Conservation (phyloP, 371 early-diverging fungal species). For the Rhizopus arrhizus region DNA sequence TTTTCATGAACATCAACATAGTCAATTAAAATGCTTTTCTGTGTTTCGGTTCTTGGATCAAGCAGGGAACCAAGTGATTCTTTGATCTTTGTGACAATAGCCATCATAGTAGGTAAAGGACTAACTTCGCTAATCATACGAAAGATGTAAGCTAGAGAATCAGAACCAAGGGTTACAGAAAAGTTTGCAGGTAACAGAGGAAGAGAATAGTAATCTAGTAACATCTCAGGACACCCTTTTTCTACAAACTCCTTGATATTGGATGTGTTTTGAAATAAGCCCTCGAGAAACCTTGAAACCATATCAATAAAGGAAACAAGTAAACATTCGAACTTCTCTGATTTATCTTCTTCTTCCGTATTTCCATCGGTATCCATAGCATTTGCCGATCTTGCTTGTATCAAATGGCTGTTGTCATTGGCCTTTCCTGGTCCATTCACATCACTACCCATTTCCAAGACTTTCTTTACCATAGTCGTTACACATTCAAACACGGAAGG, state of each 20-base stretch:
- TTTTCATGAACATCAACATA: constrained; percentile 58
- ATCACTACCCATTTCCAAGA: constrained; percentile 49
- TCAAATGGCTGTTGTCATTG: constrained; percentile 47
- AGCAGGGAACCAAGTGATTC: constrained; percentile 45
- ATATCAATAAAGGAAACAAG: constrained; percentile 44
- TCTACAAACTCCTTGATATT: constrained; percentile 78
- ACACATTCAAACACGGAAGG: constrained; percentile 71
- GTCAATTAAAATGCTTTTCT: constrained; percentile 40
- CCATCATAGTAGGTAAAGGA: constrained; percentile 50
- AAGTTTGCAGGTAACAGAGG: constrained; percentile 80
- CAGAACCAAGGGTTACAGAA: constrained; percentile 65
- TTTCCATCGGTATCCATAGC: neutral
- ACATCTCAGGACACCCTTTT: constrained; percentile 65
- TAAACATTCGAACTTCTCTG: constrained; percentile 57
- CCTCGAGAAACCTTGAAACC: constrained; percentile 76
- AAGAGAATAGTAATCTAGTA: constrained; percentile 67
- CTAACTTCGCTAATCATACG: constrained; percentile 72
- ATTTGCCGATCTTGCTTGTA: constrained; percentile 27
- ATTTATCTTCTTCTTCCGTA: constrained; percentile 30
- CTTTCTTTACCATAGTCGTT: constrained; percentile 61
- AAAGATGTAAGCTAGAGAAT: constrained; percentile 74
- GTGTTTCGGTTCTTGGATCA: constrained; percentile 29
- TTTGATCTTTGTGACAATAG: constrained; percentile 56
- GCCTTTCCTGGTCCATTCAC: constrained; percentile 41
- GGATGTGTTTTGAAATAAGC: constrained; percentile 77